Evolutionary conservation across 179 eudicot species (phyloP), one percentile per base, ranked within the genome.

Genomic region (Gypsophila paniculata): DNA sequence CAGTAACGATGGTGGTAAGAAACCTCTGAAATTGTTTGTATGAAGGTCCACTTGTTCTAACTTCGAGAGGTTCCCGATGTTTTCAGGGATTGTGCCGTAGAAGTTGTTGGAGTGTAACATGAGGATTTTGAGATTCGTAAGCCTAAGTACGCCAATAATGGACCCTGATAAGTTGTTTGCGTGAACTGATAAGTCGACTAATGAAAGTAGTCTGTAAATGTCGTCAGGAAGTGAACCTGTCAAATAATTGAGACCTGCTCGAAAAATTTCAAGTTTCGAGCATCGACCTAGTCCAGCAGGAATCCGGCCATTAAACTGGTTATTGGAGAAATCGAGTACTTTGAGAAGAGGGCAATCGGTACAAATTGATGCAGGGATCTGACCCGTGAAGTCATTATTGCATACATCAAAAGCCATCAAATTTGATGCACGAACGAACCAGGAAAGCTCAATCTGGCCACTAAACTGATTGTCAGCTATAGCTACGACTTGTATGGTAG

Each of bases 181-280:
- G 25, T 91, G 91, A 13, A 91, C 66, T 8, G 85, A 91, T 5
- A 91, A 48, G 69, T 84, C 87, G 51, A 73, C 80, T 68, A 89
- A 68, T 13, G 81, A 18, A 22, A 4, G 17, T 19, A 85, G 52
- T 18, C 61, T 74, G 72, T 81, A 88, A 42, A 89, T 72, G 26
- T 77, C 84, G 21, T 25, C 46, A 0, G 96, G 93, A 39, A 91
- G 62, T 18, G 34, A 60, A 1, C 96, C 97, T 0, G 80, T 46
- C 15, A 91, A 84, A 12, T 63, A 59, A 73, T 83, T 89, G 76
- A 81, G 85, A 14, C 96, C 93, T 67, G 87, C 90, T 12, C 93
- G 78, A 25, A 91, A 61, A 6, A 76, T 72, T 75, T 74, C 72
- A 51, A 91, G 80, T 66, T 62, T 72, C 7, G 85, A 70, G 72